Conservation (phyloP, 2,329 filamentous ascomycete genomes). For the Penicillium sp. region DNA sequence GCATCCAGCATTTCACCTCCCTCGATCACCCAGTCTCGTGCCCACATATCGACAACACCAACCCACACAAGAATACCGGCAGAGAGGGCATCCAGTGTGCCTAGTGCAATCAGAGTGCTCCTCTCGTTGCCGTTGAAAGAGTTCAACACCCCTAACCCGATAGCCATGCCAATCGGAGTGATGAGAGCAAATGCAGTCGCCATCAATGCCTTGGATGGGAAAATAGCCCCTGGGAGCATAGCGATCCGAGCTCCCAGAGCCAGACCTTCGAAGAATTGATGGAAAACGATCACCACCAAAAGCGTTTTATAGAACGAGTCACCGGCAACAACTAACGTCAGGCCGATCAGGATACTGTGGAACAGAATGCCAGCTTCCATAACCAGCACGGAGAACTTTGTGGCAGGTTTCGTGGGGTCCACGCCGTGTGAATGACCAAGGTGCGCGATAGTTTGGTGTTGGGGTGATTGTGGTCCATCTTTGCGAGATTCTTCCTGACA, state of each 20-base stretch:
- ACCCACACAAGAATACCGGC: conserved; percentile 82
- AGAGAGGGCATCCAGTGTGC: conserved; percentile 73
- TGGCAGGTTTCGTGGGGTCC: conserved; percentile 40
- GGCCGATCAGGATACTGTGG: conserved; percentile 65
- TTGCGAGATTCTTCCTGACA: conserved; percentile 10
- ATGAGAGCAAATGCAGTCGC: conserved; percentile 69
- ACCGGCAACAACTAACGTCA: conserved; percentile 51
- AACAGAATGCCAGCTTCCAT: conserved; percentile 77
- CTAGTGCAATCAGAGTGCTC: conserved; percentile 70
- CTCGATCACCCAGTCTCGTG: conserved; percentile 70
- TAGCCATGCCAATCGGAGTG: conserved; percentile 79
- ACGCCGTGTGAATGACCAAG: conserved; percentile 41
- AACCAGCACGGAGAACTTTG: conserved; percentile 67
- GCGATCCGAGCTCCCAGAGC: conserved; percentile 74
- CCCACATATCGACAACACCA: conserved; percentile 79
- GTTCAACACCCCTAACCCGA: conserved; percentile 73
- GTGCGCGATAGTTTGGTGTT: conserved; percentile 22
- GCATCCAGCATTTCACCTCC: conserved; percentile 62
- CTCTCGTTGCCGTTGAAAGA: conserved; percentile 75
- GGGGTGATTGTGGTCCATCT: conserved; percentile 10
- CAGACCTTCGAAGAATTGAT: conserved; percentile 78
- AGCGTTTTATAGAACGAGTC: conserved; percentile 58
- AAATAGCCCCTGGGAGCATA: conserved; percentile 48
- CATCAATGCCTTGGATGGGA: conserved; percentile 60
- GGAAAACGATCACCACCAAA: conserved; percentile 71